Evolutionary conservation across 495 filamentous ascomycete species (phyloP).

Genomic region (Pyronema domesticum): DNA sequence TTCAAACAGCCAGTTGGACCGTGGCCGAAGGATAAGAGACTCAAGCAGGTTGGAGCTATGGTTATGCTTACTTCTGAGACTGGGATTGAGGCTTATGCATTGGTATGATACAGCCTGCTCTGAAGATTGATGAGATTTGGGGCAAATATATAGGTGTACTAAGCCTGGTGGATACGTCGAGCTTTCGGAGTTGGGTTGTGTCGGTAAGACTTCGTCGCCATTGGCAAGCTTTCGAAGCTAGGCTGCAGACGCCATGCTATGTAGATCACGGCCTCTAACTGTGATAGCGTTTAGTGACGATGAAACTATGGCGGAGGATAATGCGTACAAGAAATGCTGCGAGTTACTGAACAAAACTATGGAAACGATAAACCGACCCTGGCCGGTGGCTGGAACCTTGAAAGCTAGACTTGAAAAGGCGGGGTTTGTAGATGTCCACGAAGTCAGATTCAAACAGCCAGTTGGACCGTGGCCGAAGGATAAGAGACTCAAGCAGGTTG

Average conservation of each 20-base stretch:
- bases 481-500: slow-evolving; percentile 5
- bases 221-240: no score
- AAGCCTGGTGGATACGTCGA: slow-evolving; percentile 8
- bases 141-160: neutral
- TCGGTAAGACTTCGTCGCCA: no score
- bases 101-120: neutral
- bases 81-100: slow-evolving; percentile 6
- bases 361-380: neutral
- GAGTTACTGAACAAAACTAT: neutral
- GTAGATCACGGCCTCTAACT: no score
- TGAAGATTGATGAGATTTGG: neutral
- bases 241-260: no score
- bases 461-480: slow-evolving; percentile 6
- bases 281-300: slow-evolving; percentile 28
- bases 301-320: slow-evolving; percentile 12
- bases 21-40: slow-evolving; percentile 7
- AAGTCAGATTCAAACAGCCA: no score
- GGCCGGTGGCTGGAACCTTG: no score
- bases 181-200: slow-evolving; percentile 1
- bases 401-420: no score
- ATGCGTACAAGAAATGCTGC: neutral
- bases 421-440: no score
- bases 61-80: slow-evolving; percentile 2
- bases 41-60: slow-evolving; percentile 4
- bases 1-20: neutral